These are phyloP conservation scores for Leccinum fibrillosum DNA, from an alignment of 768 basidiomycete species.

Conservation along the genomic window DNA sequence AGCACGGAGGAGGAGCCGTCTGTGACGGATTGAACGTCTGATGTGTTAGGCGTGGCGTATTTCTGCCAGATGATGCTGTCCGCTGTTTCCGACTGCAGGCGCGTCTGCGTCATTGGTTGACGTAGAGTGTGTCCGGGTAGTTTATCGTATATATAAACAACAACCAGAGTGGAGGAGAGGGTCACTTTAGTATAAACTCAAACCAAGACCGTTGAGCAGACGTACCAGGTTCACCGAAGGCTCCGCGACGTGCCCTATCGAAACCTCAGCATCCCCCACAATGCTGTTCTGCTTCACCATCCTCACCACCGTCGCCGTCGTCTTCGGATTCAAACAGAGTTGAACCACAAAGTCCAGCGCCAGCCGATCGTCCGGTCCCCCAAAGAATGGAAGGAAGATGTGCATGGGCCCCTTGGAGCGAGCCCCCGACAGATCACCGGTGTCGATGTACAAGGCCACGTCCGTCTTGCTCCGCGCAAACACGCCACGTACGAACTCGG, in stretches of 20 bases:
- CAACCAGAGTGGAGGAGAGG: background rate
- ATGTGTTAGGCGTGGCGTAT: slow-evolving; percentile 42
- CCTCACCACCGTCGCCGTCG: slow-evolving; percentile 73
- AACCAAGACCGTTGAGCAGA: background rate
- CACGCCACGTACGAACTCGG: slow-evolving; percentile 80
- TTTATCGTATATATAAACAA: slow-evolving; percentile 45
- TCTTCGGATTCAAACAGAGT: slow-evolving; percentile 64
- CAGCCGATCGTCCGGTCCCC: slow-evolving; percentile 89
- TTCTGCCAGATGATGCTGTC: slow-evolving; percentile 75
- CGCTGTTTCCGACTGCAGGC: slow-evolving; percentile 77
- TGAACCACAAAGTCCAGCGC: slow-evolving; percentile 84
- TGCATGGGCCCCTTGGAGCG: slow-evolving; percentile 45
- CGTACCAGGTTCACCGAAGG: slow-evolving; percentile 5
- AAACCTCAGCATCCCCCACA: slow-evolving; percentile 3
- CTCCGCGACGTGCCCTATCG: background rate
- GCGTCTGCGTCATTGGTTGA: slow-evolving; percentile 55
- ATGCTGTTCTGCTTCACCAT: slow-evolving; percentile 42
- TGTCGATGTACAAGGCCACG: slow-evolving; percentile 82
- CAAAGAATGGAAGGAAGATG: slow-evolving; percentile 87
- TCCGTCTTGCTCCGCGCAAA: slow-evolving; percentile 71
- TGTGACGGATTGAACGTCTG: background rate
- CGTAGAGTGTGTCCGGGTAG: slow-evolving; percentile 42
- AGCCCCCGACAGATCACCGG: slow-evolving; percentile 33
- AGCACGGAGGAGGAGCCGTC: slow-evolving; percentile 7
- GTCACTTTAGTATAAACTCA: background rate